phyloP scores from a whole-genome alignment of 139 green algal genomes.

The Tetraselmis striata region DNA sequence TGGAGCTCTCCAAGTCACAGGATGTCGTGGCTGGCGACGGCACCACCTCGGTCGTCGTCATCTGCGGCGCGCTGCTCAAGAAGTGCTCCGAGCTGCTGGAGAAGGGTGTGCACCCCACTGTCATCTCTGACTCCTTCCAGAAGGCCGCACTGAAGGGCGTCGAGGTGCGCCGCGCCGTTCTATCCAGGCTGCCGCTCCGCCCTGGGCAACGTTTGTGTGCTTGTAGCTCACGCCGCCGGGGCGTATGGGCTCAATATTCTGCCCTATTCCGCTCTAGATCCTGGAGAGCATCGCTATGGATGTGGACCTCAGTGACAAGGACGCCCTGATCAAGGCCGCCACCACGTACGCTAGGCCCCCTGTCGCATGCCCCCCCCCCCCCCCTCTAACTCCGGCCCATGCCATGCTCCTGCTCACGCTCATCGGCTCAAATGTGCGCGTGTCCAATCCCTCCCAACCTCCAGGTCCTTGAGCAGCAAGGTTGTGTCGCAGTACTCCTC shows the following conservation, averaged over 20 bases:
- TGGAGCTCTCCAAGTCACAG: slow-evolving; percentile 95
- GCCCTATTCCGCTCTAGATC: too few species aligned
- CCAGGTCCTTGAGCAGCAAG: slow-evolving; percentile 80
- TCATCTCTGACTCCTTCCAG: slow-evolving; percentile 91
- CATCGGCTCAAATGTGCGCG: background rate
- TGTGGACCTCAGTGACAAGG: slow-evolving; percentile 85
- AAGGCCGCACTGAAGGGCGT: slow-evolving; percentile 72
- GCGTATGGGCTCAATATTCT: too few species aligned
- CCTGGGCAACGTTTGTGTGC: too few species aligned
- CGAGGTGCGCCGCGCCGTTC: slow-evolving; percentile 39
- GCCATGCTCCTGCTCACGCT: background rate
- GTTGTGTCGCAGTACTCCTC: slow-evolving; percentile 93
- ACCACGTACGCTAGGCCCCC: slow-evolving; percentile 62
- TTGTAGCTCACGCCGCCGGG: too few species aligned
- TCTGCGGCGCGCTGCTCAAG: slow-evolving; percentile 88
- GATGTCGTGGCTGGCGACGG: slow-evolving; percentile 96
- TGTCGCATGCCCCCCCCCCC: background rate
- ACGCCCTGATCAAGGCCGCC: slow-evolving; percentile 82
- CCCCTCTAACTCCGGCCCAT: background rate
- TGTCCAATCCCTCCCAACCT: background rate
- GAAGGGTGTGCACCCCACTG: slow-evolving; percentile 86
- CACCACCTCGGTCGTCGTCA: slow-evolving; percentile 89
- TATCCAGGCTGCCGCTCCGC: background rate
- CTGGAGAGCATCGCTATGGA: slow-evolving; percentile 73
- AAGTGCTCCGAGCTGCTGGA: slow-evolving; percentile 81